Conservation (phyloP, 108 stramenopile genomes). For the Schizochytrium sp. region DNA sequence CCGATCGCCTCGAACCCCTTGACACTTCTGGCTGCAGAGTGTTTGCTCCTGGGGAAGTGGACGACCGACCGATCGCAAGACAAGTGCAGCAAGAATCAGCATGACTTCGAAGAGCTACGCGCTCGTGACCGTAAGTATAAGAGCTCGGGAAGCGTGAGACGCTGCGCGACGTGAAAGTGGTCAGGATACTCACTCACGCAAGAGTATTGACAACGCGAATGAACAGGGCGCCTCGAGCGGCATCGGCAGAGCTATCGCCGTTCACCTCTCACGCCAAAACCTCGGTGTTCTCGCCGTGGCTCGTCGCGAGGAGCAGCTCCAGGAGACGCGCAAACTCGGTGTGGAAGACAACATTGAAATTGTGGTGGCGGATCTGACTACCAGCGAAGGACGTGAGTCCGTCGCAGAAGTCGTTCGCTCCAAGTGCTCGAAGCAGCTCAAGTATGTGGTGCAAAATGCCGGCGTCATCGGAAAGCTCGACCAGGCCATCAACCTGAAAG, state of each 20-base stretch:
- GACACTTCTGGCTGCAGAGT: too few relatives aligned
- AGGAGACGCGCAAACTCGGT: neutral
- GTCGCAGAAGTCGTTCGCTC: neutral
- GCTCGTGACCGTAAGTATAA: too few relatives aligned
- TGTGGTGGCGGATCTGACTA: neutral
- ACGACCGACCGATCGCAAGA: too few relatives aligned
- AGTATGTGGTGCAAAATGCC: constrained; percentile 56
- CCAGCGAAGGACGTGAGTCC: neutral
- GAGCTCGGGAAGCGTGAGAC: too few relatives aligned
- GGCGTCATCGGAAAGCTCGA: constrained; percentile 52
- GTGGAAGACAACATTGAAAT: neutral
- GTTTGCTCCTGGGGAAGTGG: too few relatives aligned
- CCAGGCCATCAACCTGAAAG: constrained; percentile 36
- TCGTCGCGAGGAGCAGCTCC: neutral
- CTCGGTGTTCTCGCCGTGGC: neutral
- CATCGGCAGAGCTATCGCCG: neutral
- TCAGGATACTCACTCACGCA: too few relatives aligned
- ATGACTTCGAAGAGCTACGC: too few relatives aligned
- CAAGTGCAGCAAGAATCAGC: too few relatives aligned
- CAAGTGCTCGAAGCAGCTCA: constrained; percentile 4
- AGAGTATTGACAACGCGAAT: too few relatives aligned
- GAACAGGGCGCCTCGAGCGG: constrained; percentile 10
- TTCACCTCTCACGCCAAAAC: neutral
- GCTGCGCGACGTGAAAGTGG: too few relatives aligned
- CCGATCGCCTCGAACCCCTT: too few relatives aligned